These are phyloP conservation scores for Aspergillus conjunctus DNA, from an alignment of 495 filamentous ascomycete genomes.

Conservation along the genomic window DNA sequence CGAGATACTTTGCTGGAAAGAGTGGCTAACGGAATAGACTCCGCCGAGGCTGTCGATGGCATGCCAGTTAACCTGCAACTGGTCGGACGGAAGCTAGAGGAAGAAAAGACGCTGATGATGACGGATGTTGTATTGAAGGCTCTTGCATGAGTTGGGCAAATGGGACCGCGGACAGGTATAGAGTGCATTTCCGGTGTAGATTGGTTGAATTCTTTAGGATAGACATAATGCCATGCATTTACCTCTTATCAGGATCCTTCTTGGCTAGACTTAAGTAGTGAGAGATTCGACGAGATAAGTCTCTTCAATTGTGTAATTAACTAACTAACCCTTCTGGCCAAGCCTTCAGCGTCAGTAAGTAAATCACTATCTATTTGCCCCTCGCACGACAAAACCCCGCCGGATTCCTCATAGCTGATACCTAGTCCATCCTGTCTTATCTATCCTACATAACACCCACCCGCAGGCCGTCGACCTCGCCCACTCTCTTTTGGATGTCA, in stretches of 20 bases:
- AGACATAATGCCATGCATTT: no score
- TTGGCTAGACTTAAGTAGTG: no score
- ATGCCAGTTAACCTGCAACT: constrained; percentile 16
- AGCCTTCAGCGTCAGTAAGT: no score
- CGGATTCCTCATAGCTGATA: neutral
- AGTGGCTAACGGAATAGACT: constrained; percentile 9
- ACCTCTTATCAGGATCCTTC: no score
- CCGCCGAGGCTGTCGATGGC: constrained; percentile 11
- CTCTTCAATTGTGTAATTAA: no score
- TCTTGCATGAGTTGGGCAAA: no score
- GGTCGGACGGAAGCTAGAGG: constrained; percentile 13
- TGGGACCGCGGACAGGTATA: no score
- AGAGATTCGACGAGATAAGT: no score
- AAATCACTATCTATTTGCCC: neutral
- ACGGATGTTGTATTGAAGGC: constrained; percentile 13
- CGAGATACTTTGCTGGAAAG: neutral
- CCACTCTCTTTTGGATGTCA: constrained; percentile 30
- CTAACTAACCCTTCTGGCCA: no score
- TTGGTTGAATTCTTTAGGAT: no score
- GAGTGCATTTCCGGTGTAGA: neutral
- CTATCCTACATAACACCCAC: constrained; percentile 29
- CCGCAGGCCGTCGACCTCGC: constrained; percentile 27
- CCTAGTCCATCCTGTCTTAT: no score
- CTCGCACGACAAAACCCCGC: neutral
- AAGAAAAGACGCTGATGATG: constrained; percentile 12